Percentiles rank a stretch among this genome's conserved stretches.
Conservation (phyloP, 129 eudicot species). For the Erigeron canadensis region DNA sequence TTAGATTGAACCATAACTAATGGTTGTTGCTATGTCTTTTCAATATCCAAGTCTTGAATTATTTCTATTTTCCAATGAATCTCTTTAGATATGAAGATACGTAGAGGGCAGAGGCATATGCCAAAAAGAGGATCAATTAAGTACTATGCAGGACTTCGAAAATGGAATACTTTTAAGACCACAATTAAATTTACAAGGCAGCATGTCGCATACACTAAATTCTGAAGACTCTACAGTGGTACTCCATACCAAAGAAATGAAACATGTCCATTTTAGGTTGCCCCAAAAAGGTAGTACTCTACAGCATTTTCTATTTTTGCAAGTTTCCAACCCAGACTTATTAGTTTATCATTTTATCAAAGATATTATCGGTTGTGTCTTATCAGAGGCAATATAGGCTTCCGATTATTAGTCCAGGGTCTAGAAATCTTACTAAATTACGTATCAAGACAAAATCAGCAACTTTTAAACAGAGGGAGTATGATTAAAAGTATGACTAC, state of each 20-base stretch:
- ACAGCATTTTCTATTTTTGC: background rate
- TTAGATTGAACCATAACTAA: background rate
- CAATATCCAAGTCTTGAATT: background rate
- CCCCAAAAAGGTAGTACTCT: background rate
- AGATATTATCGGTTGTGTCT: background rate
- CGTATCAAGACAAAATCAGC: background rate
- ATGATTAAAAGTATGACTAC: conserved; percentile 29
- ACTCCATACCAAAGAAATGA: background rate
- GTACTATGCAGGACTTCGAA: background rate
- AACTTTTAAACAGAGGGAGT: background rate
- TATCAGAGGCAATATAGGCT: background rate
- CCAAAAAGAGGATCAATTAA: background rate
- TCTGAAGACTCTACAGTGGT: no score
- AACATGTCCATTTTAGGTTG: background rate
- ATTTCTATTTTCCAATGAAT: background rate
- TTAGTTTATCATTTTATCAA: background rate
- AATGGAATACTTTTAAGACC: background rate
- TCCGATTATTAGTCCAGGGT: background rate
- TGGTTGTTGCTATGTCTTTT: background rate
- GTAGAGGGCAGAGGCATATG: background rate
- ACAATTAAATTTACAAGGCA: background rate
- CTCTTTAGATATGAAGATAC: background rate
- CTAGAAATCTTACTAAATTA: no score
- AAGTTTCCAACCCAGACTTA: background rate
- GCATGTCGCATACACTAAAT: background rate